phyloP scores from a whole-genome alignment of 306 rosid genomes.

The Fagus sylvatica region DNA sequence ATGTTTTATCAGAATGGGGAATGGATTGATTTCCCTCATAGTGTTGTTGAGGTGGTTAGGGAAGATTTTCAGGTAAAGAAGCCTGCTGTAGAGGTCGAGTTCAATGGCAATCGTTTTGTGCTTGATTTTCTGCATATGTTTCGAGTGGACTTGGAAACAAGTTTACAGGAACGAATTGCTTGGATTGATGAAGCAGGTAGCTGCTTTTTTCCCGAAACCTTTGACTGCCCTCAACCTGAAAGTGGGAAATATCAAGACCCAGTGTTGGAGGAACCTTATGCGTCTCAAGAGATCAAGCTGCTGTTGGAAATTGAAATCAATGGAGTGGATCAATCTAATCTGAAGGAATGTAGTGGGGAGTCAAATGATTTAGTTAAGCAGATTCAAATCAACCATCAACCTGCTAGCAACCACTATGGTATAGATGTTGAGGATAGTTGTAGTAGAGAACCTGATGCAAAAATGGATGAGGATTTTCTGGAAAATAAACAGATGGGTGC shows the following conservation, averaged over 20 bases:
- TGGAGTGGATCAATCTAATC: slow-evolving; percentile 43
- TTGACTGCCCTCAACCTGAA: slow-evolving; percentile 25
- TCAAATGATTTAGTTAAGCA: slow-evolving; percentile 55
- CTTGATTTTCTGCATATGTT: slow-evolving; percentile 86
- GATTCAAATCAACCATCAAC: slow-evolving; percentile 43
- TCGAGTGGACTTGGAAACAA: slow-evolving; percentile 66
- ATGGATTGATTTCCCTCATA: slow-evolving; percentile 70
- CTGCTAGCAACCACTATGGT: slow-evolving; percentile 32
- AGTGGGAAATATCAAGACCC: slow-evolving; percentile 29
- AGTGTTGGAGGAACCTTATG: slow-evolving; percentile 33
- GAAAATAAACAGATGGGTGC: slow-evolving; percentile 32
- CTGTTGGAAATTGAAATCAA: slow-evolving; percentile 82
- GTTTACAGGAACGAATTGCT: slow-evolving; percentile 66
- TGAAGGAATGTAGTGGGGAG: slow-evolving; percentile 76
- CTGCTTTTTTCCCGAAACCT: slow-evolving; percentile 85
- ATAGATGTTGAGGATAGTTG: slow-evolving; percentile 64
- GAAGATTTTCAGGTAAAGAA: slow-evolving; percentile 64
- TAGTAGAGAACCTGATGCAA: slow-evolving; percentile 33
- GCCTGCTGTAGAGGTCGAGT: slow-evolving; percentile 61
- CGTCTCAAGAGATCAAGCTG: slow-evolving; percentile 58
- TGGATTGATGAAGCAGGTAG: slow-evolving; percentile 84
- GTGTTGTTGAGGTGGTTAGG: slow-evolving; percentile 57
- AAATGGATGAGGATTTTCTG: slow-evolving; percentile 41
- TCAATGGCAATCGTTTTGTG: slow-evolving; percentile 50
- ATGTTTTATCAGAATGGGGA: slow-evolving; percentile 68